phyloP scores from a whole-genome alignment of 768 basidiomycete species.

The Tricholoma hemisulphureum region DNA sequence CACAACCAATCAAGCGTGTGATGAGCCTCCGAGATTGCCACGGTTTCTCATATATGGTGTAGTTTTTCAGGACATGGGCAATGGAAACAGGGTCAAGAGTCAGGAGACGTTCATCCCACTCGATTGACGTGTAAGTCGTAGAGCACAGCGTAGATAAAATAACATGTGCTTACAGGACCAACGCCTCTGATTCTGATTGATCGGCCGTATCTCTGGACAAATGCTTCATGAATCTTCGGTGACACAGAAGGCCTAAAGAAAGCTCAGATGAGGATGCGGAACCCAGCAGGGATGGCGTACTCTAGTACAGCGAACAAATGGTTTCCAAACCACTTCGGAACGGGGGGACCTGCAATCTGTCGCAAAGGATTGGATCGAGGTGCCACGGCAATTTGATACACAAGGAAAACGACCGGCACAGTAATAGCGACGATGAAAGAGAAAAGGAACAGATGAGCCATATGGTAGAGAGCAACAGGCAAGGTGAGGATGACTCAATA shows the following conservation, averaged over 20 bases:
- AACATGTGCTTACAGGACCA: constrained; percentile 56
- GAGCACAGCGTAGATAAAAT: background rate
- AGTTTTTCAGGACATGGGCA: constrained; percentile 69
- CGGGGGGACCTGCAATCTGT: constrained; percentile 60
- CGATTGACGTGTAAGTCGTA: background rate
- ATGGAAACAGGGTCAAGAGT: constrained; percentile 80
- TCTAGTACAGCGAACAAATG: constrained; percentile 58
- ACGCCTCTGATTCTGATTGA: constrained; percentile 68
- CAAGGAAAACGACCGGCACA: constrained; percentile 19
- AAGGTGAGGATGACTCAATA: no score
- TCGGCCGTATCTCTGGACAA: constrained; percentile 61
- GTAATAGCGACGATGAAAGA: constrained; percentile 2
- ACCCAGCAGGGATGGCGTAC: constrained; percentile 35
- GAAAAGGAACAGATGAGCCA: constrained; percentile 11
- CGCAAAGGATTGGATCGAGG: constrained; percentile 47
- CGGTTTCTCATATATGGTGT: constrained; percentile 78
- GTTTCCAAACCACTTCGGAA: constrained; percentile 45
- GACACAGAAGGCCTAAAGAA: constrained; percentile 52
- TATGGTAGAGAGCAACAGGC: constrained; percentile 2
- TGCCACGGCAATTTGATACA: constrained; percentile 32
- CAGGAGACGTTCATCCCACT: constrained; percentile 81
- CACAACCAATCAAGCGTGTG: constrained; percentile 75
- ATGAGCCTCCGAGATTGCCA: constrained; percentile 76
- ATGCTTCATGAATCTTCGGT: constrained; percentile 50
- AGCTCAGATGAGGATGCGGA: constrained; percentile 1